Conservation (phyloP, 768 basidiomycete genomes). For the Strobilomyces confusus region DNA sequence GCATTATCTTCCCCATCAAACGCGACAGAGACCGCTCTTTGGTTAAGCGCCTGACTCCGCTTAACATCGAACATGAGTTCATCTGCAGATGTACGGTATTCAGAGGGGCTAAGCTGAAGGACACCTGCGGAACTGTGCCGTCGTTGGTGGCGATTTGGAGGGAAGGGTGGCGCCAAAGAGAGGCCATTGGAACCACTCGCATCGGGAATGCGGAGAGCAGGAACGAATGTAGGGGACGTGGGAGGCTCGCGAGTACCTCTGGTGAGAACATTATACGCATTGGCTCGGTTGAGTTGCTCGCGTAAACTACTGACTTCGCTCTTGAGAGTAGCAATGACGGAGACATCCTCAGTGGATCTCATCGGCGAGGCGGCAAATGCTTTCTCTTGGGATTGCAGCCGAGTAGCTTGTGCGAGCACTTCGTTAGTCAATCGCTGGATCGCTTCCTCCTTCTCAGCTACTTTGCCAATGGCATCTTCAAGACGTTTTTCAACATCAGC, state of each 20-base stretch:
- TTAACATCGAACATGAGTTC: conserved; percentile 74
- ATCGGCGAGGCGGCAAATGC: conserved; percentile 59
- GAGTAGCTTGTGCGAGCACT: conserved; percentile 63
- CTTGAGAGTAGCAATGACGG: conserved; percentile 85
- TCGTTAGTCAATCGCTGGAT: conserved; percentile 83
- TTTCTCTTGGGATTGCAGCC: conserved; percentile 75
- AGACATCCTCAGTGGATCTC: conserved; percentile 76
- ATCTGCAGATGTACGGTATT: conserved; percentile 71
- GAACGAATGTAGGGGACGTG: conserved; percentile 82
- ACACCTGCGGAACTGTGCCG: conserved; percentile 86
- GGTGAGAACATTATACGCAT: conserved; percentile 85
- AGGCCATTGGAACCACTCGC: conserved; percentile 40
- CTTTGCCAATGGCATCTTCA: conserved; percentile 70
- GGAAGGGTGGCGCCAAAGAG: conserved; percentile 33
- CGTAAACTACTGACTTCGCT: conserved; percentile 89
- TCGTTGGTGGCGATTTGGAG: conserved; percentile 63
- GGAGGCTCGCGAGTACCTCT: conserved; percentile 72
- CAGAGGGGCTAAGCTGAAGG: conserved; percentile 54
- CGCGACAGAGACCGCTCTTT: conserved; percentile 84
- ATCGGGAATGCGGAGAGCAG: conserved; percentile 61
- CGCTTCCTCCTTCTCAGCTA: conserved; percentile 77
- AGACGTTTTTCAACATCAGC: conserved; percentile 74
- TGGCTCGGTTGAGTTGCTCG: conserved; percentile 94
- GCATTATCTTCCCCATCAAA: conserved; percentile 79
- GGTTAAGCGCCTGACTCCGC: conserved; percentile 65